Percentiles rank a stretch among this genome's conserved stretches.
Conservation (phyloP, 106 monocot genomes). For the Dioscorea dumetorum region DNA sequence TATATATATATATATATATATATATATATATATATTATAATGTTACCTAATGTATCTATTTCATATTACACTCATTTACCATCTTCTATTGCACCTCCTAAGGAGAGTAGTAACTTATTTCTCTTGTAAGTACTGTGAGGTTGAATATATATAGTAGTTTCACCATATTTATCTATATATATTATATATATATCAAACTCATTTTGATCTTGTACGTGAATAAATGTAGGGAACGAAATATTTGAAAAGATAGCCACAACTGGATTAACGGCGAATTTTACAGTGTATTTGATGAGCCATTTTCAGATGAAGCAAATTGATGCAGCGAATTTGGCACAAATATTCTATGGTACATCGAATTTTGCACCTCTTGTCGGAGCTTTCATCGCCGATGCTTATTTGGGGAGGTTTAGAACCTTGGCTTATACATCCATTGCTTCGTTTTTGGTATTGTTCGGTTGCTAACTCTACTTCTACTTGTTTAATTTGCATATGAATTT, state of each 20-base stretch:
- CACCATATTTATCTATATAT: background rate
- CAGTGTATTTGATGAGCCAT: conserved; percentile 27
- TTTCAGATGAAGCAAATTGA: conserved; percentile 23
- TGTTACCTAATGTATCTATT: background rate
- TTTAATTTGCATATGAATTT: background rate
- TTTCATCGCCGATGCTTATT: conserved; percentile 42
- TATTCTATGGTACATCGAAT: conserved; percentile 35
- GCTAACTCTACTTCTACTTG: background rate
- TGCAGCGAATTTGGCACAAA: conserved; percentile 24
- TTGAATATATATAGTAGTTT: too few relatives aligned
- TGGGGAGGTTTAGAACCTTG: conserved; percentile 34
- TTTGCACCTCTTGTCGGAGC: conserved; percentile 47
- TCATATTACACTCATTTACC: too few relatives aligned
- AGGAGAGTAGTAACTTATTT: too few relatives aligned
- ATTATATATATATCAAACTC: background rate
- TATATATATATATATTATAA: too few relatives aligned
- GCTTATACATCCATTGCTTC: conserved; percentile 32
- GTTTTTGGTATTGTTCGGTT: conserved; percentile 26
- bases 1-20: too few relatives aligned
- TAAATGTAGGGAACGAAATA: conserved; percentile 35
- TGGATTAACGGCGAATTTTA: conserved; percentile 38
- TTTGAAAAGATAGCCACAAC: conserved; percentile 38
- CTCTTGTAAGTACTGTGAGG: too few relatives aligned
- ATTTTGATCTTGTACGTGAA: background rate
- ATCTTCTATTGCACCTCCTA: too few relatives aligned